Conservation (phyloP, 176 grass and related monocot species). For the Luzula sylvatica region DNA sequence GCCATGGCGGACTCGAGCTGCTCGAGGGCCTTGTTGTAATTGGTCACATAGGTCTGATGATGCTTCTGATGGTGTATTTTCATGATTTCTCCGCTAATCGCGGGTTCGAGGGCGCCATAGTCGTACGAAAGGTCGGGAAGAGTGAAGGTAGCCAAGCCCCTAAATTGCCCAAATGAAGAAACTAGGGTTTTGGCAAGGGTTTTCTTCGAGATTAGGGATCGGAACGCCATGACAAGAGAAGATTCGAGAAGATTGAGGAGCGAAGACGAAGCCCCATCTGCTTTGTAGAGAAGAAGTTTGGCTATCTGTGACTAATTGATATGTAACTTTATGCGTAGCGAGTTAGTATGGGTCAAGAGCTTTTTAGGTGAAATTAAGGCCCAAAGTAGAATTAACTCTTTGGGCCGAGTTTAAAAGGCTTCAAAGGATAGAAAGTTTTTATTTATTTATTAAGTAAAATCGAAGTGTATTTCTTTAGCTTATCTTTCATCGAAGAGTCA, state of each 20-base stretch:
- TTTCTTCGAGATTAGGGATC: constrained; percentile 41
- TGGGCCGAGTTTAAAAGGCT: too few species aligned
- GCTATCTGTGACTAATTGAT: too few species aligned
- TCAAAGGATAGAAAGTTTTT: too few species aligned
- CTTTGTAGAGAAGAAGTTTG: too few species aligned
- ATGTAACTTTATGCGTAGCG: too few species aligned
- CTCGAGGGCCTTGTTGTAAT: constrained; percentile 99
- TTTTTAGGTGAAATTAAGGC: too few species aligned
- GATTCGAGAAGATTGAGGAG: not conserved
- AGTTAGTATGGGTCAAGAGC: too few species aligned
- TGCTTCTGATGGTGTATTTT: constrained; percentile 93
- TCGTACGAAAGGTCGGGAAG: constrained; percentile 90
- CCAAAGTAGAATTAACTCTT: too few species aligned
- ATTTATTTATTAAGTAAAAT: too few species aligned
- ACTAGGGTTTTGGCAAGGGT: constrained; percentile 24
- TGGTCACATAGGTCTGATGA: constrained; percentile 90
- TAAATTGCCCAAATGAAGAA: constrained; percentile 4
- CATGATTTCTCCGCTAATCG: constrained; percentile 93
- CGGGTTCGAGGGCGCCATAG: constrained; percentile 80
- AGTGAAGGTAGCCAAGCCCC: constrained; percentile 31
- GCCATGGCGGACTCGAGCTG: constrained; percentile 62
- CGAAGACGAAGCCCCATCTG: too few species aligned
- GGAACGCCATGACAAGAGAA: constrained; percentile 51
- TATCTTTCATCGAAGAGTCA: too few species aligned
- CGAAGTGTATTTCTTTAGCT: too few species aligned